Base-by-base conservation (phyloP, 2,329 filamentous ascomycete species). In the Fusarium hainanense region DNA sequence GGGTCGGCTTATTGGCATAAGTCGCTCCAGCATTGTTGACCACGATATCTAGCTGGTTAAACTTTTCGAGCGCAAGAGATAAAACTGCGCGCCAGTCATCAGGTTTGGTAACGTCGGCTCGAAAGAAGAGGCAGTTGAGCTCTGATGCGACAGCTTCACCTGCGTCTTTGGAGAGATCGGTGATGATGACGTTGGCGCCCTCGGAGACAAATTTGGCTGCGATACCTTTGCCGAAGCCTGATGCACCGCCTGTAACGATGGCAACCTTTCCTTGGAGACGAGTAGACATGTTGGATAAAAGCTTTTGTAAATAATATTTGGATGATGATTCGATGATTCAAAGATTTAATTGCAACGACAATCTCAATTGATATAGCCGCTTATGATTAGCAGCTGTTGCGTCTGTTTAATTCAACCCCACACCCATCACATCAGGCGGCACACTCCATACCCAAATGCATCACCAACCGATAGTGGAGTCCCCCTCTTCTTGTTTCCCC, bases 11-110 rank as follows among this genome's bases (percentile, higher is more conserved):
- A 74, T 90, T 90, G 14, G 75, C 69, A 74, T 90, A 90, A 3
- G 84, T 83, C 2, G 82, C 83, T 1, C 88, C 88, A 1, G 88
- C 88, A 70, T 90, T 90, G 77, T 90, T 90, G 55, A 90, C 81
- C 16, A 90, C 81, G 20, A 87, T 81, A 67, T 90, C 88, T 37
- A 90, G 77, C 30, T 81, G 79, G 2, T 86, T 86, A 62, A 81
- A 88, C 27, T 79, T 78, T 7, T 80, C 78, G 6, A 87, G 68
- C 0, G 83, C 81, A 25, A 80, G 34, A 77, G 49, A 82, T 76
- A 18, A 89, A 77, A 8, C 88, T 72, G 0, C 67, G 69, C 85
- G 81, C 88, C 88, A 90, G 74, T 88, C 85, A 21, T 77, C 81
- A 7, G 80, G 77, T 40, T 80, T 82, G 3, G 61, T 63, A 0